Evolutionary conservation across 2,329 filamentous ascomycete genomes (phyloP).

Genomic region (Calonectria multiphialidica): DNA sequence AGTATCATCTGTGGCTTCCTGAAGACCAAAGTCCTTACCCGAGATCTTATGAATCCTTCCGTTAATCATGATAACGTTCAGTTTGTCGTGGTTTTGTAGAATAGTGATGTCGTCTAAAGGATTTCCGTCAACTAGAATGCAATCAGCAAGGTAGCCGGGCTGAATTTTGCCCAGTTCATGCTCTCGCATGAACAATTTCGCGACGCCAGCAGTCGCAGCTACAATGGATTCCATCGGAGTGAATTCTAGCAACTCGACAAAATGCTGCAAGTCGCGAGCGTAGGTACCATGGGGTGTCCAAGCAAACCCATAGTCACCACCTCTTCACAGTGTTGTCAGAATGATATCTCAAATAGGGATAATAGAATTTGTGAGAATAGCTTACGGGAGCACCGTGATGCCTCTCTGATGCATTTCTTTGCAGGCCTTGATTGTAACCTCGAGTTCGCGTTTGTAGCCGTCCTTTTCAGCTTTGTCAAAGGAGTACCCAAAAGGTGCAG

Average conservation of each 20-base stretch:
- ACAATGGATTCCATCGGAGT: slow-evolving; percentile 19
- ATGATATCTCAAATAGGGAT: no score
- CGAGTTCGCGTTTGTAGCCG: slow-evolving; percentile 24
- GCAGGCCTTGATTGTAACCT: slow-evolving; percentile 21
- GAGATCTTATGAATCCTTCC: slow-evolving; percentile 18
- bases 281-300: slow-evolving; percentile 29
- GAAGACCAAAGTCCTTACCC: no score
- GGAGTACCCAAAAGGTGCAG: slow-evolving; percentile 24
- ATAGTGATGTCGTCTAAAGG: slow-evolving; percentile 17
- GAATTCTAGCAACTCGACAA: slow-evolving; percentile 28
- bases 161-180: slow-evolving; percentile 24
- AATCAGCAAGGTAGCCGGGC: slow-evolving; percentile 20
- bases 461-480: slow-evolving; percentile 20
- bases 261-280: slow-evolving; percentile 31
- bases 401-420: slow-evolving; percentile 29
- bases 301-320: slow-evolving; percentile 23
- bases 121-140: slow-evolving; percentile 18
- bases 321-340: no score
- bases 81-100: slow-evolving; percentile 8
- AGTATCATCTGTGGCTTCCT: no score
- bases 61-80: slow-evolving; percentile 20
- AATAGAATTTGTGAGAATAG: background rate
- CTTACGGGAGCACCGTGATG: slow-evolving; percentile 26
- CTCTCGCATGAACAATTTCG: slow-evolving; percentile 12
- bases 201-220: slow-evolving; percentile 13